Base-by-base conservation (phyloP, 371 early-diverging fungal genomes). In the Mucor circinelloides region DNA sequence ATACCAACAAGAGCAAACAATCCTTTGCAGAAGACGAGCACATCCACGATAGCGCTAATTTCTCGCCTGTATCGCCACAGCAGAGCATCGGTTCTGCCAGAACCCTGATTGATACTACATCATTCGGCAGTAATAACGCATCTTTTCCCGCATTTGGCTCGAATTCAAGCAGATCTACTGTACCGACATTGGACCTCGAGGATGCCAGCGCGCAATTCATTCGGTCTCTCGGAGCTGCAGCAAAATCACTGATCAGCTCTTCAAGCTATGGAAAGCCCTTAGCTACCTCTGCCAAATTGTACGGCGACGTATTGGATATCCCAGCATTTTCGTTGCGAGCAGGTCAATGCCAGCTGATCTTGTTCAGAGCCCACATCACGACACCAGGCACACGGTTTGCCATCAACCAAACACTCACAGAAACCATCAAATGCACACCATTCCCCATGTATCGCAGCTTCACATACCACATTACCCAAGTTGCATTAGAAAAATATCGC, bases 401-500 rank as follows among this genome's bases (percentile, higher is more conserved):
- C 5, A 77, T 82, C 46, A 82, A 79, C 42, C 71, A 77, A 19
- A 72, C 77, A 21, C 13, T 63, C 0, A 56, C 75, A 4, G 76
- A 77, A 56, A 52, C 68, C 0, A 62, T 77, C 28, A 75, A 75
- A 64, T 82, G 79, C 40, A n/a, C 76, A 6, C 78, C 82, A 2
- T 67, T 77, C 9, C 63, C 77, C 2, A 25, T 82, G 3, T 77
- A 77, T 42, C 72, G 70, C 3, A 68, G 58, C 7, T 64, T 77
- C n/a, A 67, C 76, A 2, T 63, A 60, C 23, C 46, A 71, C 32
- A 61, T 63, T 9, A 77, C 82, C 0, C 70, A 82, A 17, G 27
- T 59, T 7, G 74, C 78, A 6, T 57, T 76, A 2, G 68, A 71
- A 44, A 42, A 50, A 2, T 74, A 76, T 34, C 58, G 68, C 3